Evolutionary conservation across 257 asterid genomes (phyloP).

Genomic region (Echites panduratus): DNA sequence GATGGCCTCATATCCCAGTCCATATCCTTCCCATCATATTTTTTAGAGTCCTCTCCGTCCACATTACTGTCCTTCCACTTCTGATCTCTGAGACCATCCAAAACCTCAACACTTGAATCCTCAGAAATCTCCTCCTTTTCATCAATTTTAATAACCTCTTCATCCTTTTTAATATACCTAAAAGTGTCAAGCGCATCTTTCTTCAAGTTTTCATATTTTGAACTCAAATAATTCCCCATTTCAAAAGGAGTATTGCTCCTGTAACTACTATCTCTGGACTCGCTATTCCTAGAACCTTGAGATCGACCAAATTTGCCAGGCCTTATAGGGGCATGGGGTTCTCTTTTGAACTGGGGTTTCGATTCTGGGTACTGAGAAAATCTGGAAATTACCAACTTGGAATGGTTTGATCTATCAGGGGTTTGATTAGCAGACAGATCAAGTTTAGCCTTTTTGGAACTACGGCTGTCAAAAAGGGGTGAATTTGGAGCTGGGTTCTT

Average conservation of each 20-base stretch:
- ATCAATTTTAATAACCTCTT: constrained; percentile 43
- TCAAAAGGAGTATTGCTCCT: constrained; percentile 8
- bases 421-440: constrained; percentile 11
- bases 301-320: constrained; percentile 19
- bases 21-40: constrained; percentile 17
- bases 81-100: constrained; percentile 12
- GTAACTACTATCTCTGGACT: constrained; percentile 6
- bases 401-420: constrained; percentile 12
- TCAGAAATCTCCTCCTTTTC: constrained; percentile 15
- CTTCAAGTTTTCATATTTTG: constrained; percentile 6
- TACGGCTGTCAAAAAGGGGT: constrained; percentile 23
- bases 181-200: constrained; percentile 19
- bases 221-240: constrained; percentile 30
- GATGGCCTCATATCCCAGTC: constrained; percentile 33
- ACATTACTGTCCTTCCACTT: constrained; percentile 20
- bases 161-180: constrained; percentile 27
- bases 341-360: constrained; percentile 28
- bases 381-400: constrained; percentile 23
- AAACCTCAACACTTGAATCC: constrained; percentile 18
- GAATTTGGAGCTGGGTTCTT: constrained; percentile 21
- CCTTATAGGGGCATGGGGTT: constrained; percentile 62
- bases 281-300: constrained; percentile 16
- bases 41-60: constrained; percentile 23
- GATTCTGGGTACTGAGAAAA: constrained; percentile 36
- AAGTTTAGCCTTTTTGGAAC: constrained; percentile 41